phyloP scores from a whole-genome alignment of 495 filamentous ascomycete genomes.

The Peziza echinospora region DNA sequence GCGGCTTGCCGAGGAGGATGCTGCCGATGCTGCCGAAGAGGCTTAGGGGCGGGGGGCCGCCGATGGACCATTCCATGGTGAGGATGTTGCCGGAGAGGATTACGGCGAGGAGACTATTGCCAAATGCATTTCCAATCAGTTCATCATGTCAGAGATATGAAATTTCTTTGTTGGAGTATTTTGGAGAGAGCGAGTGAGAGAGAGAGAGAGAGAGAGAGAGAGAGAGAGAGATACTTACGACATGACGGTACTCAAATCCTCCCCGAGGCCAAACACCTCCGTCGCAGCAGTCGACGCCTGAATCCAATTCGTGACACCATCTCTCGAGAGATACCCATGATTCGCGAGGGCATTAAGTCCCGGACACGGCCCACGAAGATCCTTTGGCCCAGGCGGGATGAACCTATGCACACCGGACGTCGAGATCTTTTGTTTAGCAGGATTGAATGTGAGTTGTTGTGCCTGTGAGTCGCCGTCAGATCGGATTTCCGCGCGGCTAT shows the following conservation, averaged over 20 bases:
- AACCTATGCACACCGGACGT: neutral
- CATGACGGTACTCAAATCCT: neutral
- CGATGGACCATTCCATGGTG: no score
- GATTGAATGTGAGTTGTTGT: no score
- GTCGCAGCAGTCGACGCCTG: conserved; percentile 12
- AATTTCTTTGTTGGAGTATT: neutral
- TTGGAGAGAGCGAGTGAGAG: neutral
- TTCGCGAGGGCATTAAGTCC: conserved; percentile 36
- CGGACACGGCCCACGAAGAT: conserved; percentile 25
- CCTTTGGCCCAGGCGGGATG: neutral
- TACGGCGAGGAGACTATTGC: no score
- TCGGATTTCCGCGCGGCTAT: no score
- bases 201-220: conserved; percentile 14
- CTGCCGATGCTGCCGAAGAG: no score
- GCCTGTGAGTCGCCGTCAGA: no score
- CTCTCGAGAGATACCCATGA: conserved; percentile 33
- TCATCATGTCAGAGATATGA: neutral
- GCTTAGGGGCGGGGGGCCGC: no score
- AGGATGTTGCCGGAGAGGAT: no score
- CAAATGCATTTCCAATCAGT: neutral
- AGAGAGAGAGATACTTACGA: neutral
- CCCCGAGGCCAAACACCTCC: conserved; percentile 10
- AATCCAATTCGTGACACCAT: conserved; percentile 23
- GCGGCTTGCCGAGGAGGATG: no score
- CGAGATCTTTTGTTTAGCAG: neutral